Conservation (phyloP, 148 eudicot species). For the Cornus controversa region DNA sequence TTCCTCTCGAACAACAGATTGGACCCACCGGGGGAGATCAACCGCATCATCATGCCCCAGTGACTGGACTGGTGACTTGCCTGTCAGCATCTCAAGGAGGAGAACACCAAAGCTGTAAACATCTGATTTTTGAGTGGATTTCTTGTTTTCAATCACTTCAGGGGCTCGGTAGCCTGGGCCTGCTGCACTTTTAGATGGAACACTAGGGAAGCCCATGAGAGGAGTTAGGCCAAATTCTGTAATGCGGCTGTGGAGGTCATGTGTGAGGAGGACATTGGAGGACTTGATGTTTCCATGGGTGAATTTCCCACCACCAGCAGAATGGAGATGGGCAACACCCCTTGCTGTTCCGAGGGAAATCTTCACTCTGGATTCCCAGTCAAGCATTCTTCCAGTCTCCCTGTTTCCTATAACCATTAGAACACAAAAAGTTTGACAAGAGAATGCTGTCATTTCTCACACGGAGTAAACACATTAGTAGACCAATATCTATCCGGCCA, state of each 20-base stretch:
- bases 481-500: neutral
- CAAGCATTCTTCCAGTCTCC: conserved; percentile 57
- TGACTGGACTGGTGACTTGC: conserved; percentile 74
- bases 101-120: conserved; percentile 91
- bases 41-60: conserved; percentile 70
- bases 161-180: conserved; percentile 97
- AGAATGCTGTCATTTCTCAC: neutral
- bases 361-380: conserved; percentile 77
- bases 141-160: conserved; percentile 59
- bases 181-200: conserved; percentile 54
- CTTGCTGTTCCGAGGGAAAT: conserved; percentile 75
- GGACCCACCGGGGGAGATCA: conserved; percentile 92
- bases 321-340: conserved; percentile 83
- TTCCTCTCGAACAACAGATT: conserved; percentile 91
- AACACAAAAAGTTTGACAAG: neutral
- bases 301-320: conserved; percentile 45
- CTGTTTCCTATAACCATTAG: conserved; percentile 48
- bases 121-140: conserved; percentile 72
- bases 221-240: conserved; percentile 80
- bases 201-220: conserved; percentile 58
- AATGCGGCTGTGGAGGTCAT: conserved; percentile 54
- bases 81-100: conserved; percentile 84
- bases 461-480: neutral
- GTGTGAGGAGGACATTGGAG: conserved; percentile 77
- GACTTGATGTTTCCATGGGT: conserved; percentile 92